These are phyloP conservation scores for Macrolepiota albuminosa DNA, from an alignment of 768 basidiomycete genomes.

Conservation along the genomic window DNA sequence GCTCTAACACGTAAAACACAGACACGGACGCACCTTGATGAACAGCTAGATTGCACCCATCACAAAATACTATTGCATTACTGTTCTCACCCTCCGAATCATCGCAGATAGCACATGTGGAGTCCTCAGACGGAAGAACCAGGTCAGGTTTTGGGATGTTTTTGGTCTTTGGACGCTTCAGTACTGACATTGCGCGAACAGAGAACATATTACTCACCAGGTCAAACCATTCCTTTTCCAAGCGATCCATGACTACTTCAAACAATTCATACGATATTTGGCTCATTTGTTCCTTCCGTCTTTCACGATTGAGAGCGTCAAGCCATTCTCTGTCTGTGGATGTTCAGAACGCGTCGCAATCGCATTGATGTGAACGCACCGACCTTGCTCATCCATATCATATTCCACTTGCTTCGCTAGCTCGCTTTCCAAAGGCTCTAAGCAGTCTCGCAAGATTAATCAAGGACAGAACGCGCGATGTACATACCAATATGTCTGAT, in stretches of 20 bases:
- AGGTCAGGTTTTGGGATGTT: constrained; percentile 86
- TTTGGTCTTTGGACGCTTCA: constrained; percentile 60
- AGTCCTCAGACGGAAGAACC: constrained; percentile 90
- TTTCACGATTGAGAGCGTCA: constrained; percentile 74
- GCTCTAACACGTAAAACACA: background rate
- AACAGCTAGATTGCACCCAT: constrained; percentile 98
- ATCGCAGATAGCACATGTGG: constrained; percentile 95
- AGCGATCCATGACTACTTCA: constrained; percentile 93
- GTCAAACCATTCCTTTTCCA: constrained; percentile 99
- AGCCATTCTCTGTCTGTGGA: constrained; percentile 90
- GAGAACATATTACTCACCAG: constrained; percentile 49
- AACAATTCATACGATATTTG: constrained; percentile 80
- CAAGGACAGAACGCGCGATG: constrained; percentile 2
- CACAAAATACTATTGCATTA: constrained; percentile 98
- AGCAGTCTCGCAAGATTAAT: constrained; percentile 1
- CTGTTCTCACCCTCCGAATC: constrained; percentile 98
- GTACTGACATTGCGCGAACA: background rate
- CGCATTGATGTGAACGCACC: constrained; percentile 13
- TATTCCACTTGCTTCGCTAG: constrained; percentile 94
- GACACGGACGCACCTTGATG: constrained; percentile 74
- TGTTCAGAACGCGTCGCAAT: background rate
- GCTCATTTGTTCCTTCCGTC: constrained; percentile 71
- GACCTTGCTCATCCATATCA: constrained; percentile 99
- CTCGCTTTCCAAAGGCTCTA: constrained; percentile 91
- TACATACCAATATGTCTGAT: constrained; percentile 83